Evolutionary conservation across 768 basidiomycete species (phyloP), one percentile per base, ranked within the genome.

Genomic region (Agrocybe pediades): DNA sequence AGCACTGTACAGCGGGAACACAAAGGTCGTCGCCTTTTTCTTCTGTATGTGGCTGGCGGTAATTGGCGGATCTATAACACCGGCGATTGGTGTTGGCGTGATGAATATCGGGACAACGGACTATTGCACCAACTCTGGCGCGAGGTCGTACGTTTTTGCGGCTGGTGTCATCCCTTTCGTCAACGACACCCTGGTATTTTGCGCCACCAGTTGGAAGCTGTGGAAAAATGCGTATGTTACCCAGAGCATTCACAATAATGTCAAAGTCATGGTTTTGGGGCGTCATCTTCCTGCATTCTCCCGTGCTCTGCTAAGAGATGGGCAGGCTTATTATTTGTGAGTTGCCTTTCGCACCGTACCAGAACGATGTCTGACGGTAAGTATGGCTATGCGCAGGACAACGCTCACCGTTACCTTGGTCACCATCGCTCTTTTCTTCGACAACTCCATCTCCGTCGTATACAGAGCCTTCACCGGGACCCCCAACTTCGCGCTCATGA

Each of bases 121-220:
- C 41, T 59, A 9, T 27, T 57, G 24, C 16, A 39, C 6, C 66
- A 56, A 23, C 43, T 51, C 8, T 52, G 40, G 3, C 49, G 55
- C 19, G 33, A n/a, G n/a, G 33, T n/a, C 54, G 60, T 2, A 25
- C 8, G 36, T 46, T 26, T 41, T 40, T 15, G 23, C 40, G 9
- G 41, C 41, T 21, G 57, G 56, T 0, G 56, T 69, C 21, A 48
- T 57, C 2, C 55, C 62, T 0, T 43, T 66, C 7, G 41, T 68
- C 8, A 56, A 67, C 21, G 72, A 72, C 49, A 69, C 68, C 1
- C 43, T 57, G 16, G 62, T 70, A 6, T 71, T 71, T 51, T 16
- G 69, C 29, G 63, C 69, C 9, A 69, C 72, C 7, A 68, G 72
- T 6, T 68, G 59, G 53, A 57, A 62, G 1, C 51, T 74, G 7